A percentile compares a stretch with the other conserved stretches of the same genome.
Evolutionary conservation across 192 early-diverging fungal species (phyloP).

Genomic region (Glomus cerebriforme): DNA sequence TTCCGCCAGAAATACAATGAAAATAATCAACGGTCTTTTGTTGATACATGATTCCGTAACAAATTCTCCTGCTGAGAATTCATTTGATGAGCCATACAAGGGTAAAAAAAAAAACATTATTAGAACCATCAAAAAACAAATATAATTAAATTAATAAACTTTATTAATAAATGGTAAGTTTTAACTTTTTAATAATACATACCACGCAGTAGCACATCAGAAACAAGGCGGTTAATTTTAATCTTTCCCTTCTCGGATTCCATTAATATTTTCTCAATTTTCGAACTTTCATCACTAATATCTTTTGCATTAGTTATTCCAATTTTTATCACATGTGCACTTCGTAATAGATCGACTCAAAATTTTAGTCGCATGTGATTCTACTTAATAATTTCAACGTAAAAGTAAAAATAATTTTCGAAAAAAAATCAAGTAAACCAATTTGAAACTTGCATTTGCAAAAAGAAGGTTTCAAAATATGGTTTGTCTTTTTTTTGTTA

Average conservation of each 20-base stretch:
- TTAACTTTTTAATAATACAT: too few species aligned
- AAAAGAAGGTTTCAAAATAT: neutral
- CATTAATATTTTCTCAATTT: neutral
- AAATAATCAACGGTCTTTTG: too few species aligned
- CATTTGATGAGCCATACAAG: too few species aligned
- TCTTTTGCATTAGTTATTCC: slow-evolving; percentile 1
- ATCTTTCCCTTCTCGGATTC: too few species aligned
- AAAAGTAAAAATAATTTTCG: slow-evolving; percentile 11
- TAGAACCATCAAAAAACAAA: too few species aligned
- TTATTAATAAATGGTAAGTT: too few species aligned
- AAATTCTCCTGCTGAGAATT: neutral
- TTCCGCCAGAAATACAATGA: too few species aligned
- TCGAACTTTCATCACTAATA: slow-evolving; percentile 1
- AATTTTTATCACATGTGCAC: neutral
- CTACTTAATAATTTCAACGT: neutral
- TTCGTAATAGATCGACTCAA: neutral
- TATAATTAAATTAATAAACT: too few species aligned
- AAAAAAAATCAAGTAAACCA: neutral
- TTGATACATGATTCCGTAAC: too few species aligned
- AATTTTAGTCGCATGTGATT: neutral
- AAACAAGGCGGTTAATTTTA: too few species aligned
- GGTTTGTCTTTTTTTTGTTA: neutral
- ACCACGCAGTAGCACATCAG: too few species aligned
- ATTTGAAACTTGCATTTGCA: neutral
- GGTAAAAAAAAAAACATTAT: too few species aligned